Base-by-base conservation (phyloP, 2,329 filamentous ascomycete species). In the Arthroderma sp. region DNA sequence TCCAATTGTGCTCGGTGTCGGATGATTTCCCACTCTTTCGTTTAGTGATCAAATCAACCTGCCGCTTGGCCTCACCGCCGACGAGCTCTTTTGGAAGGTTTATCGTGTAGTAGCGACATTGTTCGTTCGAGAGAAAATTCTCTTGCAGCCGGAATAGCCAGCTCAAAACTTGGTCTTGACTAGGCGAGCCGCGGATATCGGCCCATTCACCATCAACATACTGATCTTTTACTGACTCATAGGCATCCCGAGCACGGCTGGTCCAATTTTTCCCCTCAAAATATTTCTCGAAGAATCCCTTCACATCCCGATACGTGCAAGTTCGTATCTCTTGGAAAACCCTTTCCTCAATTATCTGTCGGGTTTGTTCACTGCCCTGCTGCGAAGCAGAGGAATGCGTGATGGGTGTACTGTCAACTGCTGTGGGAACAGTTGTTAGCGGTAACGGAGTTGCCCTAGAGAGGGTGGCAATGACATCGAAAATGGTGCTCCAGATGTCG, bases 231-330 rank as follows among this genome's bases (percentile, higher is more conserved):
- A 45, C 30, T 3, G 5, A 11, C 34, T 41, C 5, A 44, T 36
- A 46, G 6, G 48, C 40, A 29, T 37, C 47, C 34, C 40, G 15
- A 28, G 28, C 44, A 33, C 32, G 36, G 8, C 40, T 8, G 7
- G 28, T 49, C 51, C 50, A 54, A 39, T 45, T 29, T 39, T 50
- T 54, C 36, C 44, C 49, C 36, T 53, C 42, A 46, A 54, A 56
- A 40, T 56, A 54, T 40, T 56, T 56, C 3, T 27, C 36, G 34
- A 50, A 49, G 42, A 53, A 50, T 3, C 51, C 50, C 4, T 45
- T 38, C 9, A 55, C 51, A 42, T 46, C 42, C 32, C 37, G 38
- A 42, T 44, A 48, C 27, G 47, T 53, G 42, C 50, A 51, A 3
- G n/a, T 22, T 3, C 10, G 8, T 7, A 52, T 49, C 44, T 56